Conservation (phyloP, 2,329 filamentous ascomycete species). For the Fusarium sp. region DNA sequence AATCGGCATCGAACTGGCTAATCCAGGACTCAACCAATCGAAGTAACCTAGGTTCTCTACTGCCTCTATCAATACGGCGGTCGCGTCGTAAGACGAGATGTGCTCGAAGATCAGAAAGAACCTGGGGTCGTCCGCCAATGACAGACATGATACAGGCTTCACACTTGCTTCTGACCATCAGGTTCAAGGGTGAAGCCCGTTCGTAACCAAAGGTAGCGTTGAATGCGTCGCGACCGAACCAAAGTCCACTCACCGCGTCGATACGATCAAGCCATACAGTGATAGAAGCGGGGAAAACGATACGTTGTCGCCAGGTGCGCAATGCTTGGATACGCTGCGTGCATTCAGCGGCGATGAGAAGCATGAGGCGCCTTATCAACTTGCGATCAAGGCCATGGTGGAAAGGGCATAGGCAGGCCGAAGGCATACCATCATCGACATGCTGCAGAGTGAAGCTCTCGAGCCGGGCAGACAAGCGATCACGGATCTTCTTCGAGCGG, state of each 20-base stretch:
- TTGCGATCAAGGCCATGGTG: constrained; percentile 59
- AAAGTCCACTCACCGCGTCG: constrained; percentile 52
- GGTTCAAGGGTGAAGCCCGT: constrained; percentile 38
- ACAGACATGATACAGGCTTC: constrained; percentile 67
- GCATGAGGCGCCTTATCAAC: constrained; percentile 60
- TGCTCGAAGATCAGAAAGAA: constrained; percentile 62
- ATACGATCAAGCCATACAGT: constrained; percentile 48
- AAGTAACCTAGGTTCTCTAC: constrained; percentile 53
- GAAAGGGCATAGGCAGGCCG: constrained; percentile 57
- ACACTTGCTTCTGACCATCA: constrained; percentile 56
- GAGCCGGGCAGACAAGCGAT: constrained; percentile 53
- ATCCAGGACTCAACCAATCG: constrained; percentile 62
- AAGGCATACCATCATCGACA: constrained; percentile 40
- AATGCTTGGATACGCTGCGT: constrained; percentile 52
- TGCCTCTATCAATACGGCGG: constrained; percentile 31
- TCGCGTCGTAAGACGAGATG: constrained; percentile 57
- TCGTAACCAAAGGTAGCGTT: constrained; percentile 53
- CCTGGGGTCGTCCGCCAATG: constrained; percentile 59
- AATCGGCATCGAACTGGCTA: constrained; percentile 46
- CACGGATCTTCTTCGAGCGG: constrained; percentile 49
- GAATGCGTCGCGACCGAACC: constrained; percentile 57
- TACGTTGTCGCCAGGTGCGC: constrained; percentile 43
- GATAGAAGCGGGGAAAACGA: constrained; percentile 19
- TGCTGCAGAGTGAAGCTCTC: constrained; percentile 23
- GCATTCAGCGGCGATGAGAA: constrained; percentile 59